These are phyloP conservation scores for Zoysia matrella DNA, from an alignment of 202 grass and related monocot species.

Conservation along the genomic window DNA sequence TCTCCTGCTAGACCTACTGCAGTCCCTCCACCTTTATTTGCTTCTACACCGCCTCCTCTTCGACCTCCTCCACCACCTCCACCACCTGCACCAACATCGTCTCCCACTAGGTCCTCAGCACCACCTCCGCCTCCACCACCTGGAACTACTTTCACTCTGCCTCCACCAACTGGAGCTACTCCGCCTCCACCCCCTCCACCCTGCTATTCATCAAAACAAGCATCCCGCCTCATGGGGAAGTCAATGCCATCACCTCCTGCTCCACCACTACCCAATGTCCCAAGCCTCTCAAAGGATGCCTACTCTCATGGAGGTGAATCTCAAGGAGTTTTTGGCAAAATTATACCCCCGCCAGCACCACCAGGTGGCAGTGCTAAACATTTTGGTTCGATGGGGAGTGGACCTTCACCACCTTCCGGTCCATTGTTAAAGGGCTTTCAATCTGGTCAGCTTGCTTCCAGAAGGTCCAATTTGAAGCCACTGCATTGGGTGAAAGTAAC, in stretches of 20 bases:
- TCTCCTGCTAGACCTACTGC: slow-evolving; percentile 27
- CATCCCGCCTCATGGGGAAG: slow-evolving; percentile 38
- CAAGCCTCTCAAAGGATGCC: slow-evolving; percentile 44
- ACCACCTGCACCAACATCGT: slow-evolving; percentile 38
- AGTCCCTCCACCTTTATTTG: slow-evolving; percentile 26
- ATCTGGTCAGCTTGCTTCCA: slow-evolving; percentile 56
- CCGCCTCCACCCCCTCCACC: slow-evolving; percentile 44
- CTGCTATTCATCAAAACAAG: slow-evolving; percentile 56
- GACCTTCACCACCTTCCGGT: slow-evolving; percentile 66
- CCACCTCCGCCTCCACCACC: slow-evolving; percentile 39
- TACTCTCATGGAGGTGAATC: slow-evolving; percentile 35
- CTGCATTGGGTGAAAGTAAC: slow-evolving; percentile 99
- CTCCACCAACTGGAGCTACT: slow-evolving; percentile 30
- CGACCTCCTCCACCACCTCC: slow-evolving; percentile 42
- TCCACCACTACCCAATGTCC: slow-evolving; percentile 50
- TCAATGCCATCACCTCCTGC: slow-evolving; percentile 47
- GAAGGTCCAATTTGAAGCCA: slow-evolving; percentile 92
- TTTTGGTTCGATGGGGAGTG: slow-evolving; percentile 45
- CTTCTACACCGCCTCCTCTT: slow-evolving; percentile 33
- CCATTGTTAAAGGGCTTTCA: slow-evolving; percentile 63
- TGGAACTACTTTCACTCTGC: slow-evolving; percentile 27
- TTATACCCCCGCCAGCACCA: slow-evolving; percentile 64
- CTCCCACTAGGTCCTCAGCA: slow-evolving; percentile 29
- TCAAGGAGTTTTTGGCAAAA: slow-evolving; percentile 38
- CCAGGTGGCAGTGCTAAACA: slow-evolving; percentile 55